These are phyloP conservation scores for Ramaria rubella DNA, from an alignment of 768 basidiomycete species.

Conservation along the genomic window DNA sequence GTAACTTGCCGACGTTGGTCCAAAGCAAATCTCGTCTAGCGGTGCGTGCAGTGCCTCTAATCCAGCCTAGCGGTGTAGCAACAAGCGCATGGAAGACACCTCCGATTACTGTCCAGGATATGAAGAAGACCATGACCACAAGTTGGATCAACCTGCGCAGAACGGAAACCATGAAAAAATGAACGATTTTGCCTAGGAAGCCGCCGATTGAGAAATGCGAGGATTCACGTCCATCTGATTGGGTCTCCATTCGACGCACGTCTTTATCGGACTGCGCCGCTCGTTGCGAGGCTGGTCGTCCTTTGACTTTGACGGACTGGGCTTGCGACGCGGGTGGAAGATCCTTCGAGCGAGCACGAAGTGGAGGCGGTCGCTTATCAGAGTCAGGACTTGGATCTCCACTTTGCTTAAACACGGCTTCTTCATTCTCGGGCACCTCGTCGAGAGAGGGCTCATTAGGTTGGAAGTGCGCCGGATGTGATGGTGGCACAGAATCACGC, in stretches of 20 bases:
- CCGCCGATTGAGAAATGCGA: slow-evolving; percentile 41
- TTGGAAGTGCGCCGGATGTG: slow-evolving; percentile 18
- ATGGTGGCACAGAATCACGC: slow-evolving; percentile 38
- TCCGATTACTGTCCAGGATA: slow-evolving; percentile 37
- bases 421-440: slow-evolving; percentile 62
- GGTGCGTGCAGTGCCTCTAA: slow-evolving; percentile 23
- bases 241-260: not conserved
- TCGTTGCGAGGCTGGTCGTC: not conserved
- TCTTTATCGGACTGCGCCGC: not conserved
- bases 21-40: not conserved
- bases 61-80: slow-evolving; percentile 40
- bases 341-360: not conserved
- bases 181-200: slow-evolving; percentile 37
- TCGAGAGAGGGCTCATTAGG: slow-evolving; percentile 30
- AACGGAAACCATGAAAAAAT: slow-evolving; percentile 29
- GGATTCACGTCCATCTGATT: not conserved
- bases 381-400: not conserved
- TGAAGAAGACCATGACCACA: slow-evolving; percentile 15
- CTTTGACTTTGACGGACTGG: not conserved
- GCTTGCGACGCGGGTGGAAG: not conserved
- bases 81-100: slow-evolving; percentile 41
- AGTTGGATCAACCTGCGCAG: slow-evolving; percentile 16
- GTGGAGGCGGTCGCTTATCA: not conserved
- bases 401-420: slow-evolving; percentile 22
- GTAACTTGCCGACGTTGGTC: slow-evolving; percentile 32